Base-by-base conservation (phyloP, 345 rosid species). In the Lumnitzera racemosa region DNA sequence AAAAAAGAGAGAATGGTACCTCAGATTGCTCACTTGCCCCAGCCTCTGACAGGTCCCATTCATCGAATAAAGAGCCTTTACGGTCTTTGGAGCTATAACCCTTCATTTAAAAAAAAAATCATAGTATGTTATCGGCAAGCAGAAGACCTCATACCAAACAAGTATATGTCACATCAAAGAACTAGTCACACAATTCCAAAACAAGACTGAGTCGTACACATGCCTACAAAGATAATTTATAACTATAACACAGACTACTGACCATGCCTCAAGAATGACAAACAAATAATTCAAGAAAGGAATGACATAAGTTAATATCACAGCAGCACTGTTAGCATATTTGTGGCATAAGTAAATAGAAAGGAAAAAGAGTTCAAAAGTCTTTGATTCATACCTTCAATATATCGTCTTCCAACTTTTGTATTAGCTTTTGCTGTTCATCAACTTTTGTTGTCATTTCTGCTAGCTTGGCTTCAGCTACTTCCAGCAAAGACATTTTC, bases 371-470 rank as follows among this genome's bases (percentile, higher is more conserved):
- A 46, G 46, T 61, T 50, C 24, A 59, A 23, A 62, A 71, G 64
- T 66, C 67, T 62, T 60, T 43, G 56, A 70, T 53, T 82, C 24
- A 67, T 36, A 92, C 97, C 96, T 90, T 90, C 75, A 78, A 77
- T 53, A 90, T 94, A 72, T 90, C 99, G 73, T 90, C 99, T 72
- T 90, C 99, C 83, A 94, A 76, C 82, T 90, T 94, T 66, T 90
- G 99, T 71, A 90, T 88, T 63, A 94, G 74, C 62, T 72, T 88
- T 62, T 84, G 89, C 66, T 90, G 99, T 73, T 94, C 92, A 29
- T 76, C 79, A 70, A 84, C 75, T 77, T 88, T 79, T 31, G 73
- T 80, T 52, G 84, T 76, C 63, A 94, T 84, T 76, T 88, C 96
- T 61, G 62, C 75, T 56, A 86, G 83, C 81, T 74, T 86, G 66